These are phyloP conservation scores for Mucor racemosus DNA, from an alignment of 371 early-diverging fungal species.

Conservation along the genomic window DNA sequence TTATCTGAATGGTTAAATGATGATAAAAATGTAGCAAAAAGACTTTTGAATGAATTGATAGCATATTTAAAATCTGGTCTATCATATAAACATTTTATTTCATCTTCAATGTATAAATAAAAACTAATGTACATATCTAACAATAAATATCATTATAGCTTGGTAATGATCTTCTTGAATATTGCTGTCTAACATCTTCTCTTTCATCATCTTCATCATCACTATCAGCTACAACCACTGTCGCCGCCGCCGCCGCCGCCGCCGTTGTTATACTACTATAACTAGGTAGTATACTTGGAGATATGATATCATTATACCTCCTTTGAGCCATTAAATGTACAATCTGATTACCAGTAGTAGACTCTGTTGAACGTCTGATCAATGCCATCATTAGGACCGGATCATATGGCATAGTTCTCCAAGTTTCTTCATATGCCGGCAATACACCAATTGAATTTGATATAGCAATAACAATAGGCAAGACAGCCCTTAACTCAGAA, in stretches of 20 bases:
- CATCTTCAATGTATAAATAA: constrained; percentile 23
- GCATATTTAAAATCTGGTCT: constrained; percentile 45
- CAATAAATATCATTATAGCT: constrained; percentile 12
- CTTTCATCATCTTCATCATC: not conserved
- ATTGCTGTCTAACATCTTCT: not conserved
- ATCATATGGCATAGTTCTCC: constrained; percentile 41
- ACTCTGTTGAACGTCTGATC: constrained; percentile 10
- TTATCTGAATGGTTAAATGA: constrained; percentile 42
- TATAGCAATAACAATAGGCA: constrained; percentile 32
- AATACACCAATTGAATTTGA: constrained; percentile 16
- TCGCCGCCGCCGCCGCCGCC: not conserved
- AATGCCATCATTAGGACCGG: constrained; percentile 30
- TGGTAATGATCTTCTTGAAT: constrained; percentile 7
- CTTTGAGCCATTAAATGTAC: constrained; percentile 1
- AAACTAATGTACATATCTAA: constrained; percentile 9
- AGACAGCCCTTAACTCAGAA: constrained; percentile 29
- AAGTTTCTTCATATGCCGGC: constrained; percentile 39
- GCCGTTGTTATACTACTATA: constrained; percentile 14
- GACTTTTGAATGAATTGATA: constrained; percentile 36
- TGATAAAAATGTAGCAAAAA: constrained; percentile 23
- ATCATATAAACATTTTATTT: constrained; percentile 37
- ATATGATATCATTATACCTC: constrained; percentile 1
- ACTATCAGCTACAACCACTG: not conserved
- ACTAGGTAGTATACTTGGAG: constrained; percentile 8
- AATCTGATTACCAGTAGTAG: not conserved